Conservation (phyloP, 148 eudicot genomes). For the Vaccinium vitisidaea region DNA sequence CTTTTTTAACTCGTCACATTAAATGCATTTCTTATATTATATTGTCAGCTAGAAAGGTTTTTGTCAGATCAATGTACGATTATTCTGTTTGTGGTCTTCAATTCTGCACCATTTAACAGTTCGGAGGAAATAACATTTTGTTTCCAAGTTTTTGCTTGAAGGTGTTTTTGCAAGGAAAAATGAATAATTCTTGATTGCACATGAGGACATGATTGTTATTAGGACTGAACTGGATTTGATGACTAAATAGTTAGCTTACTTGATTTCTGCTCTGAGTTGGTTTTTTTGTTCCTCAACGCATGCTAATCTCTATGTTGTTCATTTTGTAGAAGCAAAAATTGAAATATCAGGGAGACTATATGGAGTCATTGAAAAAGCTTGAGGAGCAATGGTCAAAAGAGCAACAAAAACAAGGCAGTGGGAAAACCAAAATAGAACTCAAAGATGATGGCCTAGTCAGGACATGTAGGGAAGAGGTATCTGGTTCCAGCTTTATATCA, state of each 20-base stretch:
- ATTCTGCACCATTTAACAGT: not conserved
- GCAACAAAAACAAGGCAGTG: constrained; percentile 46
- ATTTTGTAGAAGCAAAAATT: constrained; percentile 56
- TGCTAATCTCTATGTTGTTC: constrained; percentile 11
- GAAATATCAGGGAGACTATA: constrained; percentile 55
- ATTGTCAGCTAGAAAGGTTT: not conserved
- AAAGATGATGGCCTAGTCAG: constrained; percentile 34
- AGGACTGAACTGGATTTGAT: not conserved
- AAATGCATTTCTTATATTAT: not conserved
- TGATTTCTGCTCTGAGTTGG: not conserved
- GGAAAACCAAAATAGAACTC: constrained; percentile 32
- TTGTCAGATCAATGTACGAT: not conserved
- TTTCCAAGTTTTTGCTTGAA: not conserved
- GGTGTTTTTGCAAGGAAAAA: not conserved
- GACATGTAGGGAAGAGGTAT: constrained; percentile 46
- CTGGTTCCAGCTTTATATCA: not conserved
- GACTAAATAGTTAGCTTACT: not conserved
- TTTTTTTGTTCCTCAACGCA: constrained; percentile 14
- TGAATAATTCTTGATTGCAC: not conserved
- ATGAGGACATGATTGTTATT: not conserved
- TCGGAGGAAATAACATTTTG: not conserved
- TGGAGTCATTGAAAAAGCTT: constrained; percentile 68
- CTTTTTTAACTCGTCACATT: not conserved
- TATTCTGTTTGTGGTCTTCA: not conserved
- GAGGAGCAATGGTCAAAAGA: constrained; percentile 60